Evolutionary conservation across 176 grass and related monocot species (phyloP).

Genomic region (Rhynchospora pubera): DNA sequence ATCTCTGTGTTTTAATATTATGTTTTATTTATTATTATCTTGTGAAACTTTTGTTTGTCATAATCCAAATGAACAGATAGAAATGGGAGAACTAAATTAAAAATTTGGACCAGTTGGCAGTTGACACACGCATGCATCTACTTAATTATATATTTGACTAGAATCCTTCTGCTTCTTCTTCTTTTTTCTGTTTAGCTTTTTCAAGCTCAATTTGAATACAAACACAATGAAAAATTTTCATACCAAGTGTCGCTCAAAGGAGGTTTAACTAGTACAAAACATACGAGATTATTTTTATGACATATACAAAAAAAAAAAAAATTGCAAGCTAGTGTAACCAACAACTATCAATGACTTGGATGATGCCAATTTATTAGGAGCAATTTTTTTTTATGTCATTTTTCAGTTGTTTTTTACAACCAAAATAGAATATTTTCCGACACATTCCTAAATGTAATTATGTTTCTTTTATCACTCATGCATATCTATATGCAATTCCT

Average conservation of each 20-base stretch:
- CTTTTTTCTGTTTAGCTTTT: not conserved
- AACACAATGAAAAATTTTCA: not conserved
- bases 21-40: not conserved
- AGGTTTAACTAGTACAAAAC: not conserved
- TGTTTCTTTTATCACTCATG: not conserved
- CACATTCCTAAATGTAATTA: not conserved
- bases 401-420: not conserved
- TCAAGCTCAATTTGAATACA: not conserved
- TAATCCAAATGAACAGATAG: not conserved
- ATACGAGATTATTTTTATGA: too few relatives aligned
- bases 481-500: too few relatives aligned
- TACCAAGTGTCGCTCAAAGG: not conserved
- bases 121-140: not conserved
- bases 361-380: not conserved
- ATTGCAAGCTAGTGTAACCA: too few relatives aligned
- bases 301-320: too few relatives aligned
- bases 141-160: not conserved
- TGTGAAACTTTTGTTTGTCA: not conserved
- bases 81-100: not conserved
- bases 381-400: not conserved
- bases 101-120: not conserved
- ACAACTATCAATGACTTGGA: not conserved
- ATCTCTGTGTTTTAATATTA: not conserved
- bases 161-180: not conserved
- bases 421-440: not conserved